Evolutionary conservation across 2,329 filamentous ascomycete species (phyloP), one percentile per base, ranked within the genome.

Genomic region (Pseudodiploospora longispora): DNA sequence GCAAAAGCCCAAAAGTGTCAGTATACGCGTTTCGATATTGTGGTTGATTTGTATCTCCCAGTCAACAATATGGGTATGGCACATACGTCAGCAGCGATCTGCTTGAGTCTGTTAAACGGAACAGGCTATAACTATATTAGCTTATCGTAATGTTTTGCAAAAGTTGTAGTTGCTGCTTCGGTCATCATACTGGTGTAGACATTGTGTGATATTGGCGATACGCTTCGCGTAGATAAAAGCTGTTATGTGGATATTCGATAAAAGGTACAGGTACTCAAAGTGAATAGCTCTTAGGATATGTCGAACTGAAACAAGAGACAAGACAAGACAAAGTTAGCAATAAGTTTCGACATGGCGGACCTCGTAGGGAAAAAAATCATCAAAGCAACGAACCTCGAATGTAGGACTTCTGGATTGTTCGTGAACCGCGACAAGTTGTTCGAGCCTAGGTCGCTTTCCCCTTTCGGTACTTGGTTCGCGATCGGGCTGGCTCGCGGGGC

Each of bases 61-160:
- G 34, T 36, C 7, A 34, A 38, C 30, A 38, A 38, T 27, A n/a
- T 31, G 27, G 19, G 19, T 19, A 19, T 19, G 19, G 10, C 48
- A 70, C 79, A 59, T 76, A 91, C 87, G 73, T 91, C 85, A 61
- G 79, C 82, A 56, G 86, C 83, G 63, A 95, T 91, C 71, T 93
- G 86, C 70, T 84, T 85, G 54, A 95, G 78, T 53, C 88, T 76
- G 59, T 80, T 82, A 55, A 82, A 75, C 48, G 85, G 76, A 57
- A 95, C 76, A 48, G 88, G 88, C 85, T 91, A 58, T 32, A 12
- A 34, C 32, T 9, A 9, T 10, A 30, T 19, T 19, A 19, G 19
- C 19, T 19, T 19, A 19, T 33, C 37, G 37, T 30, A 32, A 5
- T 37, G 12, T 19, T 19, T 19, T 19, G 19, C 19, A 19, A 19